phyloP scores from a whole-genome alignment of 129 eudicot species.

The Oenanthe sinensis region DNA sequence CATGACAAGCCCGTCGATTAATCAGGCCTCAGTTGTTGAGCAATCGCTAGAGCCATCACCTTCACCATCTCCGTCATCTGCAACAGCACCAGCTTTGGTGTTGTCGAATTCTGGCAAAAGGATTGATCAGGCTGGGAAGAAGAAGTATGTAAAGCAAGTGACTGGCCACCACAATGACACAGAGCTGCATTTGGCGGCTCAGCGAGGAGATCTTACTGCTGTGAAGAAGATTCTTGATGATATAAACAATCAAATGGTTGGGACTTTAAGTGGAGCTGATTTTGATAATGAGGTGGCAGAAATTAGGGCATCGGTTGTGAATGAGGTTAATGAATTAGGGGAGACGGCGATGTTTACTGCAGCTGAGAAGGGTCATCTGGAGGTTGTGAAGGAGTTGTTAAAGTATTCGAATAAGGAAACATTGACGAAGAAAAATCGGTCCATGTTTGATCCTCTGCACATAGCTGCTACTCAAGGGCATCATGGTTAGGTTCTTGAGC shows the following conservation, averaged over 20 bases:
- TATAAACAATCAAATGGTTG: conserved; percentile 60
- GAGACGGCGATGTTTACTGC: conserved; percentile 72
- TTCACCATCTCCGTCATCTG: conserved; percentile 4
- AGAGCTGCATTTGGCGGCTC: conserved; percentile 75
- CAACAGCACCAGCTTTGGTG: conserved; percentile 20
- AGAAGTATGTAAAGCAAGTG: conserved; percentile 84
- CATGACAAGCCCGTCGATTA: not conserved
- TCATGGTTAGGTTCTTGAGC: conserved; percentile 30
- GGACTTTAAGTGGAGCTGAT: conserved; percentile 53
- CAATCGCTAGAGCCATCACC: conserved; percentile 7
- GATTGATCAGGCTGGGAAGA: conserved; percentile 24
- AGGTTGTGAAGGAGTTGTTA: conserved; percentile 65
- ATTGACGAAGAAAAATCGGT: conserved; percentile 41
- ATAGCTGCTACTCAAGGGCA: conserved; percentile 74
- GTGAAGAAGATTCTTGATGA: conserved; percentile 60
- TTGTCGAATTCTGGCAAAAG: conserved; percentile 33
- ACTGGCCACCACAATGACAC: conserved; percentile 79
- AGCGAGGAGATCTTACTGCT: conserved; percentile 57
- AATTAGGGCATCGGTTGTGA: conserved; percentile 58
- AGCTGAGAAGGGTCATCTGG: conserved; percentile 55
- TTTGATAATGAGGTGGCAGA: conserved; percentile 70
- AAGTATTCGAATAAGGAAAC: conserved; percentile 52
- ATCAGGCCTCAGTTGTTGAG: not conserved
- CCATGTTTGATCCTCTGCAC: conserved; percentile 69
- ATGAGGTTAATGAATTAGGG: conserved; percentile 73